Percentiles rank a stretch among this genome's conserved stretches.
These are phyloP conservation scores for Sporodiniella umbellata DNA, from an alignment of 371 early-diverging fungal species.

Conservation along the genomic window DNA sequence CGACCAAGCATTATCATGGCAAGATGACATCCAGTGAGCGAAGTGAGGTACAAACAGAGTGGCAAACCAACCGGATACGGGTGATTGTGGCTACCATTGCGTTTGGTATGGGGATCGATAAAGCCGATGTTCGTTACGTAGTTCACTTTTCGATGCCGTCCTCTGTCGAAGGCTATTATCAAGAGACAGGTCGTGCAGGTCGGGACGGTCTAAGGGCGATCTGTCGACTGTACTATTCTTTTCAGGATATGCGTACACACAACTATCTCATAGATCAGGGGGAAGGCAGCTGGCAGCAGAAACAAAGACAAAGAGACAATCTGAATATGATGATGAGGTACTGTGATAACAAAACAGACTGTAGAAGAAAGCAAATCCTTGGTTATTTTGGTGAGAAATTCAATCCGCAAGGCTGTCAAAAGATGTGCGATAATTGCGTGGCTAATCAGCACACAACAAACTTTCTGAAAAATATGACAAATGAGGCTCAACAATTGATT, in stretches of 20 bases:
- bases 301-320: conserved; percentile 84
- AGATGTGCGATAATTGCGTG: conserved; percentile 96
- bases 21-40: conserved; percentile 82
- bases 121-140: conserved; percentile 98
- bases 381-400: conserved; percentile 96
- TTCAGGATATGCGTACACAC: conserved; percentile 73
- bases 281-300: conserved; percentile 82
- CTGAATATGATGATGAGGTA: conserved; percentile 88
- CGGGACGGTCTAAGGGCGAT: conserved; percentile 90
- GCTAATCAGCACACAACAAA: conserved; percentile 15
- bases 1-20: conserved; percentile 90
- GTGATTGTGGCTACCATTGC: conserved; percentile 99
- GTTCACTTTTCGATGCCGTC: conserved; percentile 96
- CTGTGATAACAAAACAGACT: conserved; percentile 94
- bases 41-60: conserved; percentile 77
- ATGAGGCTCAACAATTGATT: conserved; percentile 54
- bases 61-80: conserved; percentile 77
- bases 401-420: conserved; percentile 61
- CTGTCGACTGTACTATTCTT: conserved; percentile 90
- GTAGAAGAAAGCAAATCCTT: conserved; percentile 90
- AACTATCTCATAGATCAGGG: conserved; percentile 83
- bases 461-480: conserved; percentile 50
- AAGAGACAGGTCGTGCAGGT: conserved; percentile 99
- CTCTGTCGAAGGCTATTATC: conserved; percentile 98
- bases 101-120: conserved; percentile 99